Base-by-base conservation (phyloP, 257 asterid genomes). In the Eucommia ulmoides region DNA sequence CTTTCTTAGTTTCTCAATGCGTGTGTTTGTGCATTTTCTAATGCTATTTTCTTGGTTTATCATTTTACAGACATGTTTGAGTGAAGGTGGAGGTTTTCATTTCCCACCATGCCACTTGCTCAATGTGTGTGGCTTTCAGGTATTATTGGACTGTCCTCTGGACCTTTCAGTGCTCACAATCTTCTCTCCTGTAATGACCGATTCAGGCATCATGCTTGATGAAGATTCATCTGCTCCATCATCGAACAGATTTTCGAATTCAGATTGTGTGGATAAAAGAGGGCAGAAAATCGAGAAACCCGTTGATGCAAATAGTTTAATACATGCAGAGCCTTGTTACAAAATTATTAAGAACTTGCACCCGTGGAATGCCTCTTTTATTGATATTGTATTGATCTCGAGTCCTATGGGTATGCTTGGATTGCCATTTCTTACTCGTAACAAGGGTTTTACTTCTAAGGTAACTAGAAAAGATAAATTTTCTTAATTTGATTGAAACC, bases 41-140 rank as follows among this genome's bases (percentile, higher is more conserved):
- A n/a, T n/a, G n/a, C n/a, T n/a, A n/a, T n/a, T n/a, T n/a, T n/a
- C n/a, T n/a, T n/a, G n/a, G n/a, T n/a, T n/a, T n/a, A n/a, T n/a
- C n/a, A n/a, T n/a, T 51, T 51, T 76, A 79, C 86, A 83, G 95
- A 79, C 83, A 25, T 88, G 95, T 71, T 75, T 88, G 71, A 88
- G 82, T 41, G 75, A 77, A 59, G 97, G 95, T 58, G 68, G 58
- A 51, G 93, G 92, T 15, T 81, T 57, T 42, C 64, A 84, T 60
- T 83, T 79, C 70, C 97, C 97, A 10, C 85, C 97, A 41, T 83
- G 86, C 76, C 83, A 77, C 71, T 66, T 84, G 52, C 51, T 84
- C 60, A 78, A 79, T 41, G 58, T 87, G 14, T 63, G 68, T 17
- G 97, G 91, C 49, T 75, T 81, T 44, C 64, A 75, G 67, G 66